Evolutionary conservation across 202 grass and related monocot genomes (phyloP), one percentile per base, ranked within the genome.

Genomic region (Zoysia matrella): DNA sequence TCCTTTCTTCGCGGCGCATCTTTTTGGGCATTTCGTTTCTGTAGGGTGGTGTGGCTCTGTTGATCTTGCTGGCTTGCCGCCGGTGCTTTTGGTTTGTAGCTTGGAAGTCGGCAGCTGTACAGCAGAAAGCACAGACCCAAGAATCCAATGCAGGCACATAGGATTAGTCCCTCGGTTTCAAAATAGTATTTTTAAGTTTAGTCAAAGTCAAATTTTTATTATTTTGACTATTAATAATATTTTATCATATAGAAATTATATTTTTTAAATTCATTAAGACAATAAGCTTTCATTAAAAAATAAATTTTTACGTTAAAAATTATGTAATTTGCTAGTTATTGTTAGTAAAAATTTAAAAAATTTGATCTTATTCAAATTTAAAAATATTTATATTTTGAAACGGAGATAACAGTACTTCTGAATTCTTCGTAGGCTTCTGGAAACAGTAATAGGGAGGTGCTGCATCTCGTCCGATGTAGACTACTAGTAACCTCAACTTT

Each of bases 91-190:
- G 43, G 65, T 14, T 77, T 62, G 11, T 77, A 52, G 43, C 54
- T 36, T 36, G 30, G 30, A 75, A 81, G 40, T 68, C 52, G 70
- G 70, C 45, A 52, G 47, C 7, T 80, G 69, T 67, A 22, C 52
- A 60, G 5, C n/a, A 80, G 70, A 57, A 3, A 60, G 47, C 42
- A 71, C 47, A 70, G 43, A 52, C 11, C 5, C 51, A 58, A 72
- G 52, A 74, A 80, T 75, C 63, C 84, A 47, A 75, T 80, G 70
- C 76, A 52, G 57, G 39, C 43, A 36, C 10, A 55, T 71, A 13
- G 11, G 30, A 36, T 36, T 36, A 36, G 1, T 36, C 30, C 30
- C 30, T 36, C 0, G 30, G 30, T 36, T 36, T 36, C 30, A 36
- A 36, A 36, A 36, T 36, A 36, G 30, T 36, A 36, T 36, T 36